These are phyloP conservation scores for Cytospora schulzeri DNA, from an alignment of 2,329 filamentous ascomycete genomes.

Conservation along the genomic window DNA sequence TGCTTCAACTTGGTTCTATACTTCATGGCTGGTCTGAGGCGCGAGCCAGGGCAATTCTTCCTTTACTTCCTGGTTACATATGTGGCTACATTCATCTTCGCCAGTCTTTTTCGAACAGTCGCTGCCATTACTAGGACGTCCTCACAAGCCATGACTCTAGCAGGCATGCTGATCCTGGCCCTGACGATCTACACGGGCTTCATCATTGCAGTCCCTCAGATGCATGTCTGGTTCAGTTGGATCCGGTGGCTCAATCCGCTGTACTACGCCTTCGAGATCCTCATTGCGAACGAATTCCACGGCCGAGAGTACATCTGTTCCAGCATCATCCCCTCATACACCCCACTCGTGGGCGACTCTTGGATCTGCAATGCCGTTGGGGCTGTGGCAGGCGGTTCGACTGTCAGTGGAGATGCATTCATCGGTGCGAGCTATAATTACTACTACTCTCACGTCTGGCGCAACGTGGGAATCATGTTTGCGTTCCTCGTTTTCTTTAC, in stretches of 20 bases:
- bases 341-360: constrained; percentile 44
- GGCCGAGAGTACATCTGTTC: constrained; percentile 60
- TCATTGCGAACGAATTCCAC: constrained; percentile 74
- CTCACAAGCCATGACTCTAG: constrained; percentile 56
- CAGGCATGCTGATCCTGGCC: constrained; percentile 58
- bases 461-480: constrained; percentile 70
- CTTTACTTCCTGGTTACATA: constrained; percentile 74
- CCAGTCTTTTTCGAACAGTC: constrained; percentile 74
- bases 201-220: constrained; percentile 53
- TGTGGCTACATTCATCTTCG: constrained; percentile 70
- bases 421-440: constrained; percentile 60
- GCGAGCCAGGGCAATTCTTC: constrained; percentile 71
- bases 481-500: constrained; percentile 68
- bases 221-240: constrained; percentile 76
- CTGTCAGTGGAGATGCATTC: constrained; percentile 63
- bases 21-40: constrained; percentile 55
- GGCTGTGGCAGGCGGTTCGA: constrained; percentile 53
- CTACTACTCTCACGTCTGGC: constrained; percentile 60
- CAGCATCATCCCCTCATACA: constrained; percentile 49
- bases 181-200: constrained; percentile 66
- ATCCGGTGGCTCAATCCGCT: constrained; percentile 75
- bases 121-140: constrained; percentile 70
- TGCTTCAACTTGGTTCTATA: constrained; percentile 61
- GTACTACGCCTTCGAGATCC: constrained; percentile 71
- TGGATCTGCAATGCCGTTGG: constrained; percentile 59